A percentile compares a stretch with the other conserved stretches of the same genome.
phyloP scores from a whole-genome alignment of 2,329 filamentous ascomycete genomes.

The Trichoderma oligosporum region DNA sequence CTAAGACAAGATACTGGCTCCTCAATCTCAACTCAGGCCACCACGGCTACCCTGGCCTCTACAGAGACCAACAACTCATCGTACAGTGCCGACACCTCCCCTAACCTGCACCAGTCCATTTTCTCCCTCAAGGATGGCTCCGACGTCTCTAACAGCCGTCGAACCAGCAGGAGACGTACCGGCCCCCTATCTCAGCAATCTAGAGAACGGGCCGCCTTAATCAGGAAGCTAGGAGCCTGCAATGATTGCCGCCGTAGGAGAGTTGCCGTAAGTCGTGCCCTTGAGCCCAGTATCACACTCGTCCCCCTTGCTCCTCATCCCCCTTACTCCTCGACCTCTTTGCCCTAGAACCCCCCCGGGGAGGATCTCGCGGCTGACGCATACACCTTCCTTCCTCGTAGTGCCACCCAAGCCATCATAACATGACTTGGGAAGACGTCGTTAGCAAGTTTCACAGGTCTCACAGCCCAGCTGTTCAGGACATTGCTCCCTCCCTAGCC shows the following conservation, averaged over 20 bases:
- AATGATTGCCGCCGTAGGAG: constrained; percentile 52
- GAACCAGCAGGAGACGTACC: constrained; percentile 55
- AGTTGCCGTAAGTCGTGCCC: constrained; percentile 51
- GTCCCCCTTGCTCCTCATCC: not conserved
- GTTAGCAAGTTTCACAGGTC: constrained; percentile 51
- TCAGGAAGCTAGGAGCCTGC: constrained; percentile 57
- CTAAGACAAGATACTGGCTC: constrained; percentile 50
- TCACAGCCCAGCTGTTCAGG: constrained; percentile 49
- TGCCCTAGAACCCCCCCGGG: not conserved
- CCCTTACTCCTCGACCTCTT: not conserved
- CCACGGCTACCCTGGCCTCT: constrained; percentile 41
- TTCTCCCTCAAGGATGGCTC: constrained; percentile 55
- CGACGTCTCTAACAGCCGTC: constrained; percentile 51
- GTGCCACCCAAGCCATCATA: constrained; percentile 59
- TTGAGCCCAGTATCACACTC: not conserved
- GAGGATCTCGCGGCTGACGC: not conserved
- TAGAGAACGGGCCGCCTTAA: constrained; percentile 56
- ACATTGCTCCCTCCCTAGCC: constrained; percentile 43
- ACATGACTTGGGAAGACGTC: constrained; percentile 59
- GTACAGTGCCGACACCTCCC: constrained; percentile 52
- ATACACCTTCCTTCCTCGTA: constrained; percentile 27
- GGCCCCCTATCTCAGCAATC: constrained; percentile 56
- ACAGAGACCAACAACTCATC: constrained; percentile 48
- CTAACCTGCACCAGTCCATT: constrained; percentile 48
- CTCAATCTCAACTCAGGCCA: constrained; percentile 51